Base-by-base conservation (phyloP, 805 yeast species). In the Candida orba region DNA sequence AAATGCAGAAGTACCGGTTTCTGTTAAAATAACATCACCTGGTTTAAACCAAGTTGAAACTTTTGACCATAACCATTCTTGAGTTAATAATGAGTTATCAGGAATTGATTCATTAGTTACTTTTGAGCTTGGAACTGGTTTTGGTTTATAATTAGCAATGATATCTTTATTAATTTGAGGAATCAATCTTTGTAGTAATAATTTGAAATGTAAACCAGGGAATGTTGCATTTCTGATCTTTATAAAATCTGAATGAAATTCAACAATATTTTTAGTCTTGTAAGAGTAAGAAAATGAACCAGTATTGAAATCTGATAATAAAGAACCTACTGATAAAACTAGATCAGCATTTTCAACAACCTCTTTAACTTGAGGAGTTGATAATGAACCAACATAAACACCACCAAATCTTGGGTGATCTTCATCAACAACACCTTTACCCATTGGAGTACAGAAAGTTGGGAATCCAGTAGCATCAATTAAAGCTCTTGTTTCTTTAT, bases 361-460 rank as follows among this genome's bases (percentile, higher is more conserved):
- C 50, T 75, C 78, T 61, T 79, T 79, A 43, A 84, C 87, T 50
- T 73, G 84, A 47, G 87, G 87, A 45, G 69, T 67, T 17, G 95
- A 81, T 55, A 87, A 68, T n/a, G 84, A 72, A 56, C 95, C 95
- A 46, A 85, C 85, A 63, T 86, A 86, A 45, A 82, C 87, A 66
- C 95, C 95, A 53, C 87, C 88, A 65, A 77, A 86, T 65, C 86
- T 70, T 50, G 79, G 76, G 62, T 79, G 73, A 48, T 72, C 72
- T 67, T 86, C 95, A 64, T 83, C 79, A 54, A 85, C 77, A 23
- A 78, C 71, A 47, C 88, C 83, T 66, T 86, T 86, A 66, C 95
- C 95, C 93, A 86, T 84, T 56, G 95, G 95, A 42, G 95, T 87
- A 44, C 82, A 82, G 65, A 78, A 86, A 39, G 83, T 81, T 37